These are phyloP conservation scores for Penicillium sp. DNA, from an alignment of 2,329 filamentous ascomycete genomes.

Conservation along the genomic window DNA sequence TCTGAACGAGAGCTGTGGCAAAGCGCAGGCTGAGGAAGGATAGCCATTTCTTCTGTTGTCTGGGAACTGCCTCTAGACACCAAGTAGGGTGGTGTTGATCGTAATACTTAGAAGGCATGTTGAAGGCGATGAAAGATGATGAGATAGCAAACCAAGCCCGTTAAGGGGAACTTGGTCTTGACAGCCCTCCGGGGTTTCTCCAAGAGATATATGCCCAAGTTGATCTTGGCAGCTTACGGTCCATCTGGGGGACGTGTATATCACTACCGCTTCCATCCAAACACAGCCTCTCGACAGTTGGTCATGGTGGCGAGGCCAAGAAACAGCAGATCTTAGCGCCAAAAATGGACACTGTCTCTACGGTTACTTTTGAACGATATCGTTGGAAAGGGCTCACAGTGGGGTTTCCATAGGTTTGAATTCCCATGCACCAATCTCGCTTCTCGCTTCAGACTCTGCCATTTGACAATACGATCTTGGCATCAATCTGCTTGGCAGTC, in stretches of 20 bases:
- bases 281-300: constrained; percentile 12
- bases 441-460: background rate
- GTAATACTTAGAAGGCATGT: constrained; percentile 6
- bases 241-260: background rate
- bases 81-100: constrained; percentile 6
- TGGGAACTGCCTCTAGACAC: constrained; percentile 20
- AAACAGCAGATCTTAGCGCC: background rate
- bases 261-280: constrained; percentile 8
- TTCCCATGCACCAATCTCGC: too few species aligned
- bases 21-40: constrained; percentile 21
- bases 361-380: background rate
- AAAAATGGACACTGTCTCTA: background rate
- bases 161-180: background rate
- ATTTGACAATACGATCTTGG: background rate
- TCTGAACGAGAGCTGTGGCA: constrained; percentile 12
- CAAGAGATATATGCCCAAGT: background rate
- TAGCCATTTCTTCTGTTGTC: constrained; percentile 20
- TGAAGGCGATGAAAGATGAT: background rate
- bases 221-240: background rate
- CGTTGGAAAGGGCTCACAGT: background rate
- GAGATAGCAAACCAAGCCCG: background rate
- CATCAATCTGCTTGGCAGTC: background rate
- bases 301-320: constrained; percentile 14
- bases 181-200: background rate
- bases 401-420: background rate